phyloP scores from a whole-genome alignment of 1,139 yeast species.

The Taphrina deformans region DNA sequence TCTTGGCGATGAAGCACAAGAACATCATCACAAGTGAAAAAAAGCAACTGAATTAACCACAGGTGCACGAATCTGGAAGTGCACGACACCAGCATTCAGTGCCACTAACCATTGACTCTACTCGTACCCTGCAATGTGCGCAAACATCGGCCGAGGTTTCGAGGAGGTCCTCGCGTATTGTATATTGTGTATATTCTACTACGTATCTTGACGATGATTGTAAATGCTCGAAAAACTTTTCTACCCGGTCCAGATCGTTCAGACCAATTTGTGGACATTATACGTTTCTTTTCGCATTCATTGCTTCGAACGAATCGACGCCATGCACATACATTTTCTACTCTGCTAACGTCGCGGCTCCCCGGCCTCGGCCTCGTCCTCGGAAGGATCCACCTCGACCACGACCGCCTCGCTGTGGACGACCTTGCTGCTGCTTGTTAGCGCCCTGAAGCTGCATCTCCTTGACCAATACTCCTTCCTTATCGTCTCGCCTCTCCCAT shows the following conservation, averaged over 20 bases:
- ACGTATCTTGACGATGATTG: conserved; percentile 8
- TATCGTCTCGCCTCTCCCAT: conserved; percentile 21
- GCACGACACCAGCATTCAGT: too few relatives aligned
- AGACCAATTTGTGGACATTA: conserved; percentile 7
- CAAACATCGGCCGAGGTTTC: too few relatives aligned
- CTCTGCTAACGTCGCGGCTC: conserved; percentile 4
- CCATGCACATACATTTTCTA: background rate
- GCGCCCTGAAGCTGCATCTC: conserved; percentile 5
- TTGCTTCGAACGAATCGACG: background rate
- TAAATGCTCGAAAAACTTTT: conserved; percentile 17
- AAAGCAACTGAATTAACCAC: too few relatives aligned
- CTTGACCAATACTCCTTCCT: conserved; percentile 24
- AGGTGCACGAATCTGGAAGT: too few relatives aligned
- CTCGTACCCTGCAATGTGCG: too few relatives aligned
- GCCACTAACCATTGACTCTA: too few relatives aligned
- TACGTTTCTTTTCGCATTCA: conserved; percentile 6
- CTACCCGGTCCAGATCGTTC: background rate
- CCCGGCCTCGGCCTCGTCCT: conserved; percentile 26
- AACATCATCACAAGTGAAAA: conserved; percentile 19
- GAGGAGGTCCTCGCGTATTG: background rate
- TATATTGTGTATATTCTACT: conserved; percentile 6
- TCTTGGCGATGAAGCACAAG: conserved; percentile 30
- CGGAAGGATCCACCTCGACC: conserved; percentile 34
- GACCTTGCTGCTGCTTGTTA: conserved; percentile 1
- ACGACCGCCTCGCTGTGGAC: conserved; percentile 30